Evolutionary conservation across 305 asterid genomes (phyloP), one percentile per base, ranked within the genome.

Genomic region (Withania somnifera): DNA sequence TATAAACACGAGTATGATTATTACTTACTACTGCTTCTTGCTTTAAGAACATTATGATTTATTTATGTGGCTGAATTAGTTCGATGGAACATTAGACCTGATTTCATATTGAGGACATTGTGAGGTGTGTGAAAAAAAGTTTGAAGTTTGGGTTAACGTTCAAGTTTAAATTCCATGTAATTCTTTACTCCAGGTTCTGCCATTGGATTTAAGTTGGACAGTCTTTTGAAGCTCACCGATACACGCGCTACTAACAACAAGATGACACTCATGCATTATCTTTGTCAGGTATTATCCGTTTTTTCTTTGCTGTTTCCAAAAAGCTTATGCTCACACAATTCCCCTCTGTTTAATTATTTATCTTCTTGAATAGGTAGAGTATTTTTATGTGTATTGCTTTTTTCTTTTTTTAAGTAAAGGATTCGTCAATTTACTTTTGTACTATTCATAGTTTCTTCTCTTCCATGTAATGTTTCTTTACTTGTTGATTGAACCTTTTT

Each of bases 191-290:
- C 89, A 95, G 99, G 99, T 83, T 58, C 98, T 83, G 99, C 99
- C 52, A 85, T 95, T 64, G 99, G 99, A 82, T 95, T 90, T 90
- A 95, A 94, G 88, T 89, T 95, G 92, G 99, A 95, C 85, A 93
- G 99, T 84, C 99, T 95, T 85, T 88, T 90, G 89, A 95, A 95
- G 91, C 93, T 95, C 78, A 42, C 97, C 24, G 99, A 95, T 84
- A 95, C 99, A 83, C 99, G 99, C 83, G 95, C 98, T 75, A 79
- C 95, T 81, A 95, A 88, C 84, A 86, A 84, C 85, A 92, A 87
- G 90, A 94, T 95, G 95, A 94, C 99, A n/a, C 98, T 95, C 76
- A 94, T 95, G 98, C 97, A 95, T 91, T 95, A 95, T 92, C 98
- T 95, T 87, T 95, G 98, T 87, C 92, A 92, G 99, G 99, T 95